phyloP scores from a whole-genome alignment of 768 basidiomycete species.

The Russula ochroleuca region DNA sequence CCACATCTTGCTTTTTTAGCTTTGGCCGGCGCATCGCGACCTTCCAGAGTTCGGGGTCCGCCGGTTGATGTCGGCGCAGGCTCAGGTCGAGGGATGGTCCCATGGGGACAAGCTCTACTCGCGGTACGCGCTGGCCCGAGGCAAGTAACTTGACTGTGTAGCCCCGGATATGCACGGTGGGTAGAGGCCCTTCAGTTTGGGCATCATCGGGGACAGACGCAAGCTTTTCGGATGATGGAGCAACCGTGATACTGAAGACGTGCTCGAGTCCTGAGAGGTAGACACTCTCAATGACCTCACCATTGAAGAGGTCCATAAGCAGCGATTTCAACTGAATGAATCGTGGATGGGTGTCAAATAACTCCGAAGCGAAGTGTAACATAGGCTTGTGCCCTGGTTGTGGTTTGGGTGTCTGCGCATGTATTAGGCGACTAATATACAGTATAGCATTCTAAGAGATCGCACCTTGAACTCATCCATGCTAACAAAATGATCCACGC shows the following conservation, averaged over 20 bases:
- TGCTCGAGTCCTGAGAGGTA: conserved; percentile 81
- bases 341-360: conserved; percentile 93
- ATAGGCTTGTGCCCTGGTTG: conserved; percentile 87
- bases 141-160: conserved; percentile 72
- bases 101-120: conserved; percentile 80
- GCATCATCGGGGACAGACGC: conserved; percentile 40
- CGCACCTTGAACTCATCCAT: conserved; percentile 84
- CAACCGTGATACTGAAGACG: conserved; percentile 77
- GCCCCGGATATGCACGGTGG: conserved; percentile 82
- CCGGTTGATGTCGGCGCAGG: conserved; percentile 66
- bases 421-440: neutral
- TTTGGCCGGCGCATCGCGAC: conserved; percentile 80
- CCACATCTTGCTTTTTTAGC: conserved; percentile 82
- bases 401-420: conserved; percentile 72
- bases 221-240: conserved; percentile 55
- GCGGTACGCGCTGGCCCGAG: conserved; percentile 77
- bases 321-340: conserved; percentile 90
- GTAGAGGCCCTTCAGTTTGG: conserved; percentile 43
- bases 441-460: conserved; percentile 9
- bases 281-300: conserved; percentile 77
- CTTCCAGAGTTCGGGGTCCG: conserved; percentile 78
- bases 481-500: conserved; percentile 72
- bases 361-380: conserved; percentile 92
- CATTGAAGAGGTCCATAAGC: conserved; percentile 87
- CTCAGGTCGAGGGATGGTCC: conserved; percentile 86